These are phyloP conservation scores for Talaromyces sp. DNA, from an alignment of 2,329 filamentous ascomycete species.

Conservation along the genomic window DNA sequence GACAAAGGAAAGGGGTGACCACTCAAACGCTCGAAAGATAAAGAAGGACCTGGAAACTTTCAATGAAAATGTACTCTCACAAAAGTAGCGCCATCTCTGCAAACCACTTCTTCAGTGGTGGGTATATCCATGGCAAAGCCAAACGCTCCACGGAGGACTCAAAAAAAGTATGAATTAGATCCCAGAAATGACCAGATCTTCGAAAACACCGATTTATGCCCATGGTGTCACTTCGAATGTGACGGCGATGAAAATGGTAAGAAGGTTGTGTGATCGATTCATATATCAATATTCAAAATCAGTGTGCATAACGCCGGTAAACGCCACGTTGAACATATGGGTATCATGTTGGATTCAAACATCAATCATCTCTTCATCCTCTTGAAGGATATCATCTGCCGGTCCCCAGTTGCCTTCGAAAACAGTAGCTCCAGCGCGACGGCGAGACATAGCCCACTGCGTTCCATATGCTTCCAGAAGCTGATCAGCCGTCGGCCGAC, in stretches of 20 bases:
- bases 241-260: neutral
- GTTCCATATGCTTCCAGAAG: conserved; percentile 71
- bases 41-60: conserved; percentile 15
- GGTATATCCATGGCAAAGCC: conserved; percentile 15
- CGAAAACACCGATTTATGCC: conserved; percentile 2
- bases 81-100: conserved; percentile 17
- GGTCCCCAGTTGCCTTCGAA: conserved; percentile 97
- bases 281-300: conserved; percentile 23
- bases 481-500: conserved; percentile 71
- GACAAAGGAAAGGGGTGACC: conserved; percentile 10
- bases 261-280: conserved; percentile 15
- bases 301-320: conserved; percentile 12
- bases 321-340: conserved; percentile 12
- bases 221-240: neutral
- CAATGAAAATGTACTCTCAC: conserved; percentile 13
- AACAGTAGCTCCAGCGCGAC: conserved; percentile 84
- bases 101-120: conserved; percentile 13
- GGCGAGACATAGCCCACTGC: conserved; percentile 72
- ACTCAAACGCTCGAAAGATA: conserved; percentile 15
- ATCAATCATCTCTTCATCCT: conserved; percentile 64
- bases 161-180: conserved; percentile 8
- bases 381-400: conserved; percentile 58
- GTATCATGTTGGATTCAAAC: conserved; percentile 37
- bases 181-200: neutral
- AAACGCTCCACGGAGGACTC: conserved; percentile 2